These are phyloP conservation scores for Nothophytophthora sp. DNA, from an alignment of 352 stramenopile genomes.

Conservation along the genomic window DNA sequence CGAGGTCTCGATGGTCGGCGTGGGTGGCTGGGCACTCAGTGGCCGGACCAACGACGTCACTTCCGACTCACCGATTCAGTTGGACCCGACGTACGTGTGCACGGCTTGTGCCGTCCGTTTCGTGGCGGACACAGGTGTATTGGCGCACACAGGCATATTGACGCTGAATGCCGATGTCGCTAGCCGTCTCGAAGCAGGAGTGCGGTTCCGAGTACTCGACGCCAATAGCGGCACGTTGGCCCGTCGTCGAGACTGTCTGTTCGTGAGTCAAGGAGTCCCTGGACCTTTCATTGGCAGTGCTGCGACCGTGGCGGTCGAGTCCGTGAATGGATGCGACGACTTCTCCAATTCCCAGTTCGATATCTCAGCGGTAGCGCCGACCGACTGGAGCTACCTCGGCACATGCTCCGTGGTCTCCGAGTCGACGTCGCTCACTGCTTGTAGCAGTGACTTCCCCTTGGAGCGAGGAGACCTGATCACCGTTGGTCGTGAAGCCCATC, in stretches of 20 bases:
- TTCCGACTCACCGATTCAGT: slow-evolving; percentile 25
- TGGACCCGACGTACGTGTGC: slow-evolving; percentile 60
- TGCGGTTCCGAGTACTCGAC: slow-evolving; percentile 60
- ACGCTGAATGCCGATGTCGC: slow-evolving; percentile 62
- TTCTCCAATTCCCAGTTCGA: slow-evolving; percentile 44
- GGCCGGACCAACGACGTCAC: slow-evolving; percentile 88
- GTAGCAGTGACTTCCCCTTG: slow-evolving; percentile 57
- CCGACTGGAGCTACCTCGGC: slow-evolving; percentile 70
- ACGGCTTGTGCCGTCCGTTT: slow-evolving; percentile 54
- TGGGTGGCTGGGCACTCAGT: slow-evolving; percentile 81
- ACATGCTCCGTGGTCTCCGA: slow-evolving; percentile 48
- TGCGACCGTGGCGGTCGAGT: slow-evolving; percentile 44
- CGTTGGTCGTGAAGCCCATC: slow-evolving; percentile 76
- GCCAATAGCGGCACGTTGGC: slow-evolving; percentile 65
- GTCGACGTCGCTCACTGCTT: slow-evolving; percentile 33
- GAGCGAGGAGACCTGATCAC: slow-evolving; percentile 80
- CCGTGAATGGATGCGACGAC: slow-evolving; percentile 53
- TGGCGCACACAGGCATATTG: slow-evolving; percentile 55
- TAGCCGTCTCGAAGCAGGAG: slow-evolving; percentile 50
- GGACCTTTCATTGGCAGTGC: slow-evolving; percentile 27
- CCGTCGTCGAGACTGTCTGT: slow-evolving; percentile 63
- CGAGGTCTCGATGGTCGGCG: slow-evolving; percentile 82
- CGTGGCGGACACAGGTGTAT: no score
- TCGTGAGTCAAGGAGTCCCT: slow-evolving; percentile 52
- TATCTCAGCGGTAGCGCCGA: slow-evolving; percentile 56